Percentiles rank a stretch among this genome's conserved stretches.
phyloP scores from a whole-genome alignment of 1,284 basidiomycete species.

The Fomitiporia mediterranea region DNA sequence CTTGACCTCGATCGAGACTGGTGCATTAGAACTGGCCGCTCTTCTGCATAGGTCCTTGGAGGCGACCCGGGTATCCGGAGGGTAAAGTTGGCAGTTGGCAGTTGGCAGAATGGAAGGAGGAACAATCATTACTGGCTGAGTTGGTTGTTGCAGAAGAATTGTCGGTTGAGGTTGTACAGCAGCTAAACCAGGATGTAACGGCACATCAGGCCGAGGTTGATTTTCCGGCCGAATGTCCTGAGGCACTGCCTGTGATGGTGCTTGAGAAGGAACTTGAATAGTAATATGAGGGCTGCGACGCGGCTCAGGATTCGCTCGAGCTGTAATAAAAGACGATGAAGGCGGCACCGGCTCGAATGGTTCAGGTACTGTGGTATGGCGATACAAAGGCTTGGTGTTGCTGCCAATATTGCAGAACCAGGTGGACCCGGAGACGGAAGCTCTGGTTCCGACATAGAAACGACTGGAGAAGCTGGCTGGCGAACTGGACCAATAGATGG shows the following conservation, averaged over 20 bases:
- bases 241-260: neutral
- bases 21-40: too few relatives aligned
- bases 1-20: slow-evolving; percentile 6
- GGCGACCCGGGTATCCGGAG: too few relatives aligned
- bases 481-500: slow-evolving; percentile 22
- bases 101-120: too few relatives aligned
- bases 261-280: slow-evolving; percentile 13
- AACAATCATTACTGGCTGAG: slow-evolving; percentile 5
- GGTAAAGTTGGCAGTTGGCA: too few relatives aligned
- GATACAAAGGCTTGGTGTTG: neutral
- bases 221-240: neutral
- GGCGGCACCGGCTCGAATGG: neutral
- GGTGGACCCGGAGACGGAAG: neutral
- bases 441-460: slow-evolving; percentile 8
- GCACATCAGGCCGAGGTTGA: neutral
- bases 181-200: neutral
- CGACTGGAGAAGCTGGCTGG: slow-evolving; percentile 10
- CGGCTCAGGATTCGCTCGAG: slow-evolving; percentile 15
- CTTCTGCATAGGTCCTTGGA: too few relatives aligned
- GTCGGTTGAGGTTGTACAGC: neutral
- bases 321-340: slow-evolving; percentile 5
- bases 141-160: neutral
- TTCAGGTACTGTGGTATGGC: slow-evolving; percentile 6
- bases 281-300: neutral
- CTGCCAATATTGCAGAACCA: neutral